Evolutionary conservation across 83 land plant species (phyloP).

Genomic region (Picea mariana): DNA sequence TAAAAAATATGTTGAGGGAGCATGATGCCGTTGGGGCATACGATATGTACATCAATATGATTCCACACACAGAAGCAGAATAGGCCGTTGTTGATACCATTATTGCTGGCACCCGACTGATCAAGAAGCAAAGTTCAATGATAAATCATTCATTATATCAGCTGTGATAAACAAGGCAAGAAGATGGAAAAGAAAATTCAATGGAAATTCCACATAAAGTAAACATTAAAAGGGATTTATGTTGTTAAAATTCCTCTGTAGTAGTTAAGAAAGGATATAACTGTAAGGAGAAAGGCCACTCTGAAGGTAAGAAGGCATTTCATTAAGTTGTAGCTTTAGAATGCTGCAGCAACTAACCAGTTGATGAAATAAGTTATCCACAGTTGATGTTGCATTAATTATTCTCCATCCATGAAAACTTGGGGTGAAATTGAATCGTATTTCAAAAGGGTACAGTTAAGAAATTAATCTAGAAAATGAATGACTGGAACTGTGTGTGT

Average conservation of each 20-base stretch:
- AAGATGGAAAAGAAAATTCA: background rate
- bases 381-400: background rate
- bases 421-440: background rate
- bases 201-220: background rate
- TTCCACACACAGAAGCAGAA: constrained; percentile 47
- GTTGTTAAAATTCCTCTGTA: background rate
- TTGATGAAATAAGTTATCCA: background rate
- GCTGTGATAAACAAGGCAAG: background rate
- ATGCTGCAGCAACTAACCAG: background rate
- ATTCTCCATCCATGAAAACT: background rate
- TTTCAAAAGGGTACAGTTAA: background rate
- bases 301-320: background rate
- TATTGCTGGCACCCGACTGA: constrained; percentile 51
- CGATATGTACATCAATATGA: constrained; percentile 69
- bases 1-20: constrained; percentile 73
- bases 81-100: constrained; percentile 46
- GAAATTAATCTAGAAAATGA: background rate
- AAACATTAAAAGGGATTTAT: background rate
- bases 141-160: background rate
- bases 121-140: constrained; percentile 9
- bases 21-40: constrained; percentile 72
- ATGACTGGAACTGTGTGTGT: background rate
- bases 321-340: background rate
- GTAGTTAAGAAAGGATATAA: background rate
- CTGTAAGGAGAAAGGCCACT: background rate